A percentile compares a stretch with the other conserved stretches of the same genome.
Evolutionary conservation across 768 basidiomycete genomes (phyloP).

Genomic region (Tricholoma flavovirens): DNA sequence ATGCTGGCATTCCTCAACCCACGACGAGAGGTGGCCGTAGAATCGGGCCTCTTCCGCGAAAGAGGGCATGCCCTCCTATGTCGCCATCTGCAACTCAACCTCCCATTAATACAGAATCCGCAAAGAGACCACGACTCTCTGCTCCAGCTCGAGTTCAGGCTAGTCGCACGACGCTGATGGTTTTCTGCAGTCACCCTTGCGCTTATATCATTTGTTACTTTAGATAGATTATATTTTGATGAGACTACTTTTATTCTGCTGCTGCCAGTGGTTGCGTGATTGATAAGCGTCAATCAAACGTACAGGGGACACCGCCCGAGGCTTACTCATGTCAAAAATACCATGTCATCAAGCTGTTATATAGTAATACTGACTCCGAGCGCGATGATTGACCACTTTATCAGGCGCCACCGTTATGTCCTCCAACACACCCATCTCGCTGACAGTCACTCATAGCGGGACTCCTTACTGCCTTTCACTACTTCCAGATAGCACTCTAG

Average conservation of each 20-base stretch:
- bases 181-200: background rate
- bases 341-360: background rate
- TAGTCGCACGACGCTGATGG: background rate
- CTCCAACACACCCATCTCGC: constrained; percentile 6
- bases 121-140: background rate
- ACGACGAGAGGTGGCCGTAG: background rate
- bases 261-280: background rate
- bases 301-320: background rate
- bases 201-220: background rate
- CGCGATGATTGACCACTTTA: too few species aligned
- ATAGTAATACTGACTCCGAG: too few species aligned
- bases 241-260: background rate
- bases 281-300: background rate
- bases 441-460: constrained; percentile 44
- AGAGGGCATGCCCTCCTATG: background rate
- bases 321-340: background rate
- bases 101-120: background rate
- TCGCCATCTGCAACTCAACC: background rate
- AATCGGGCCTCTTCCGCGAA: background rate
- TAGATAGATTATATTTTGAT: background rate
- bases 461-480: constrained; percentile 41
- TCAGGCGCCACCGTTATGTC: constrained; percentile 9
- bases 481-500: constrained; percentile 45
- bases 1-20: too few species aligned
- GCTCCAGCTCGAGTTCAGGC: background rate